These are phyloP conservation scores for Venturia asperata DNA, from an alignment of 2,329 filamentous ascomycete genomes.

Conservation along the genomic window DNA sequence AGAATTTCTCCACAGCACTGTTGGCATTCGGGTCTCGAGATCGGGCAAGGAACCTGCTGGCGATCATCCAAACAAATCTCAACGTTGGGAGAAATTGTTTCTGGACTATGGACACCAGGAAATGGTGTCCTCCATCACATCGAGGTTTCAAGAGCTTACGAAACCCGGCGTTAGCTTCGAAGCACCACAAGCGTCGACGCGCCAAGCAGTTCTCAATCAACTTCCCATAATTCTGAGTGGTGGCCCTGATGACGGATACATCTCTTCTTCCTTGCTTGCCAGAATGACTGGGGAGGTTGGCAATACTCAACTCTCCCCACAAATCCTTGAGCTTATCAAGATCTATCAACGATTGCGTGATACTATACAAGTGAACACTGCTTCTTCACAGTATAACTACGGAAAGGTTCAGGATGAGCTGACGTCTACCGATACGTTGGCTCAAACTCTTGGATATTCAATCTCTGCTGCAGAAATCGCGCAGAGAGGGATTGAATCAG, in stretches of 20 bases:
- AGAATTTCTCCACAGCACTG: constrained; percentile 58
- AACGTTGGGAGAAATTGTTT: constrained; percentile 43
- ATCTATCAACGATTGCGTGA: constrained; percentile 52
- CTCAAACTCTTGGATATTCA: constrained; percentile 67
- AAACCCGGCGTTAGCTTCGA: constrained; percentile 8
- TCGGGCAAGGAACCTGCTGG: constrained; percentile 39
- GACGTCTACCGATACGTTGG: constrained; percentile 51
- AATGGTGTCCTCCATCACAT: constrained; percentile 45
- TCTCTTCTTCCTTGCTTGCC: constrained; percentile 15
- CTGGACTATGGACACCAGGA: constrained; percentile 45
- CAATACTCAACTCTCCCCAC: constrained; percentile 23
- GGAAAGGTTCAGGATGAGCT: constrained; percentile 41
- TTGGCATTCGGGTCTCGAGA: constrained; percentile 44
- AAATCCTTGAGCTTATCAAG: constrained; percentile 42
- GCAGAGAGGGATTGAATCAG: constrained; percentile 73
- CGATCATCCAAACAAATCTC: constrained; percentile 23
- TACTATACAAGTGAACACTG: constrained; percentile 46
- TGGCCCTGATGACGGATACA: constrained; percentile 8
- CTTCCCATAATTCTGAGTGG: constrained; percentile 6
- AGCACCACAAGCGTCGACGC: background rate
- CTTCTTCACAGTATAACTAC: constrained; percentile 42
- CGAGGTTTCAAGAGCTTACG: constrained; percentile 31
- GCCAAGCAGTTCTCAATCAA: constrained; percentile 1
- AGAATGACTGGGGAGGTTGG: constrained; percentile 21
- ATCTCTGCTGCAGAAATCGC: constrained; percentile 87